A percentile compares a stretch with the other conserved stretches of the same genome.
These are phyloP conservation scores for Pigoraptor vietnamica DNA, from an alignment of 78 protist species.

Conservation along the genomic window DNA sequence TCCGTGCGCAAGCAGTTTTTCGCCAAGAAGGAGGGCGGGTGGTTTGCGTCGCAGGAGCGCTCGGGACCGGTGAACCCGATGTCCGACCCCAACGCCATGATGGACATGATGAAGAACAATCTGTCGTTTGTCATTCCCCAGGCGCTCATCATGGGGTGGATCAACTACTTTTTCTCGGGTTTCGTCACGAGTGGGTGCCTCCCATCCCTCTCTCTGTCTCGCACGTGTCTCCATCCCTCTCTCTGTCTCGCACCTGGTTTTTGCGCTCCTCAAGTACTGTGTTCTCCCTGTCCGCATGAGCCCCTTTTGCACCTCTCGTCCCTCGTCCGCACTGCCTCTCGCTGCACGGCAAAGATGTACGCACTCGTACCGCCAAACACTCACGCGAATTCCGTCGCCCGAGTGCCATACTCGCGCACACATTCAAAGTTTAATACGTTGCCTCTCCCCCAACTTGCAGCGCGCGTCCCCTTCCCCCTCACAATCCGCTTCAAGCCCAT, in stretches of 20 bases:
- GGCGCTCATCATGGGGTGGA: slow-evolving; percentile 58
- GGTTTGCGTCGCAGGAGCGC: neutral
- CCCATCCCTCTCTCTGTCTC: neutral
- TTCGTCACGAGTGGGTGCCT: slow-evolving; percentile 63
- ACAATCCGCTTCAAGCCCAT: slow-evolving; percentile 66
- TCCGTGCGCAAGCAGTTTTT: neutral
- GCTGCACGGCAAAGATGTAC: too few species aligned
- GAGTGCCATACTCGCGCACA: too few species aligned
- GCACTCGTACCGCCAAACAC: neutral
- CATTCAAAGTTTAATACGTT: too few species aligned
- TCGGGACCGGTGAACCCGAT: slow-evolving; percentile 33
- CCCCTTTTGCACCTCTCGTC: too few species aligned
- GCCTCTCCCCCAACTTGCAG: neutral
- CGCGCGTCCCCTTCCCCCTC: slow-evolving; percentile 64
- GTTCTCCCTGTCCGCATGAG: too few species aligned
- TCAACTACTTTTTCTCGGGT: slow-evolving; percentile 75
- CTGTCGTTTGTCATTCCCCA: slow-evolving; percentile 71
- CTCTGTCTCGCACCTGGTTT: neutral
- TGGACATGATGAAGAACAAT: slow-evolving; percentile 70
- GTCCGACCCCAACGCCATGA: slow-evolving; percentile 60
- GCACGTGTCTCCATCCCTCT: neutral
- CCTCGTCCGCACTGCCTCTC: too few species aligned
- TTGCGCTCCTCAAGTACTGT: neutral
- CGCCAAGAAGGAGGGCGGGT: neutral
- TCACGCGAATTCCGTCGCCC: neutral